Base-by-base conservation (phyloP, 1,284 basidiomycete genomes). In the Termitomyces sp. region DNA sequence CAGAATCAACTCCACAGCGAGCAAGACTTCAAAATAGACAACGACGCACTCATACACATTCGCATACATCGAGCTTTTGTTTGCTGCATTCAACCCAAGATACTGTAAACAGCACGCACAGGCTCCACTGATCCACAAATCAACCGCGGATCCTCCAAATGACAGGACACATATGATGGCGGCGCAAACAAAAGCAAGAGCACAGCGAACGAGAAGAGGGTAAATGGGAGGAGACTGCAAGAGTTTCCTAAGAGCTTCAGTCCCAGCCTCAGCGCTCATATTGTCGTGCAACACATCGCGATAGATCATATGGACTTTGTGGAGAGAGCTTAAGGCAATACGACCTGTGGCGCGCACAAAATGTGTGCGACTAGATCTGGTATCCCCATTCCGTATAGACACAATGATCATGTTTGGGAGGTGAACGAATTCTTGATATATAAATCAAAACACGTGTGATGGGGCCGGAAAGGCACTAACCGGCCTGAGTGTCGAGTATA, bases 1-100 rank as follows among this genome's bases (percentile, higher is more conserved):
- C 40, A 31, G 46, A 44, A 28, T 21, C 40, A 54, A 37, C 44
- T 49, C 10, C 14, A n/a, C n/a, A 49, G 28, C n/a, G 18, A n/a
- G 10, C 28, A 34, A 18, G 33, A 9, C 34, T 38, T 16, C 35
- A 3, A 14, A n/a, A 37, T 30, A 33, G 40, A 24, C 19, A 30
- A 11, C n/a, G 5, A 76, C 87, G 68, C 64, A 91, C 90, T 93
- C 91, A 62, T 92, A 93, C 52, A 94, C 88, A 62, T 91, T 93
- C 5, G 88, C 88, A 67, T 92, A 93, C 70, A 91, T 84, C 1
- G 87, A 76, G 61, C 86, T 91, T 67, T 88, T 90, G 53, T 83
- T 78, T 6, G 90, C 89, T 4, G 86, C 81, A 61, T 81, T 84
- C 46, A 92, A 71, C 28, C 90, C 88, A 41, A 93, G 74, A 64